Percentiles rank a stretch among this genome's conserved stretches.
Conservation (phyloP, 768 basidiomycete genomes). For the Russula brevipes region DNA sequence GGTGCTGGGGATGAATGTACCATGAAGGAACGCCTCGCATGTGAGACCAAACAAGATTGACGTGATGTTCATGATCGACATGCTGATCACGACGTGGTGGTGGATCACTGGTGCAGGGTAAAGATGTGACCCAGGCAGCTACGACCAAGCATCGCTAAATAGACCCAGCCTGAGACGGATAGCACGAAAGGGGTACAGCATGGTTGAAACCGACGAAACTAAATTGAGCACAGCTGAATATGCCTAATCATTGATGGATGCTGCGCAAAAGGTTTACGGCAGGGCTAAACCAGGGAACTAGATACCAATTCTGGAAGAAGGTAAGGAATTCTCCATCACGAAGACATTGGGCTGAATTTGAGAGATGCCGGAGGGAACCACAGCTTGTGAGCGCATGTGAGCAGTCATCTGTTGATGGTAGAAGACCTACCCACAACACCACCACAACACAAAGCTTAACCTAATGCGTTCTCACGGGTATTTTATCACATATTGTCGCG, state of each 20-base stretch:
- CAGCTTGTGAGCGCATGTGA: too few relatives aligned
- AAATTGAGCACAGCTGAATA: too few relatives aligned
- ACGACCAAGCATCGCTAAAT: background rate
- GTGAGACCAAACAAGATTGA: slow-evolving; percentile 36
- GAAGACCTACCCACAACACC: too few relatives aligned
- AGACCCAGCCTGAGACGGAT: background rate
- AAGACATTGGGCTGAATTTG: background rate
- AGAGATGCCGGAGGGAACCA: background rate
- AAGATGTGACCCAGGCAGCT: background rate
- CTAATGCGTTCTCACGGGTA: too few relatives aligned
- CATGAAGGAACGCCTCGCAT: slow-evolving; percentile 36
- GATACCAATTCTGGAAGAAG: background rate
- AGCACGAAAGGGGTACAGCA: background rate
- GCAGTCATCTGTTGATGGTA: too few relatives aligned
- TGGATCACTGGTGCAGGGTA: background rate
- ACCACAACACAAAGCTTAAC: too few relatives aligned
- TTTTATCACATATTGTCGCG: too few relatives aligned
- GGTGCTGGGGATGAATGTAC: slow-evolving; percentile 29
- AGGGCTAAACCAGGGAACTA: background rate
- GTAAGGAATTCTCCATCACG: background rate
- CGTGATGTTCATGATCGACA: slow-evolving; percentile 30
- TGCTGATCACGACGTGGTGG: slow-evolving; percentile 5
- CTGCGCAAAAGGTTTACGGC: background rate
- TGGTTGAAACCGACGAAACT: background rate
- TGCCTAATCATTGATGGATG: background rate